A percentile compares a stretch with the other conserved stretches of the same genome.
Evolutionary conservation across 345 rosid genomes (phyloP).

Genomic region (Hevea brasiliensis): DNA sequence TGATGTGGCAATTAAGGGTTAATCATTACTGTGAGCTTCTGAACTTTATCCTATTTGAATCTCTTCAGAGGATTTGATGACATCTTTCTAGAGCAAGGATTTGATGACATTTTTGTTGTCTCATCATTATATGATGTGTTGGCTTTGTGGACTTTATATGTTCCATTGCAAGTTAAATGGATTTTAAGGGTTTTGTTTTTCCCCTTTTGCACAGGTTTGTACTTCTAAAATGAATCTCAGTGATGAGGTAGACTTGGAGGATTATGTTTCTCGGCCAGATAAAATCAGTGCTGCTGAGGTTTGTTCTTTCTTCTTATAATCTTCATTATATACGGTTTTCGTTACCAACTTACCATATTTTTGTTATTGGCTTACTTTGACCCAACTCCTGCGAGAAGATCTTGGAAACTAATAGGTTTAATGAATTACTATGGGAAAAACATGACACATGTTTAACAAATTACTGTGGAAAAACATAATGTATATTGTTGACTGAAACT

Average conservation of each 20-base stretch:
- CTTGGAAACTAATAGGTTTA: too few relatives aligned
- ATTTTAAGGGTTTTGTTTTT: neutral
- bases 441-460: too few relatives aligned
- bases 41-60: neutral
- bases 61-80: too few relatives aligned
- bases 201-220: constrained; percentile 66
- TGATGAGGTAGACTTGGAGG: constrained; percentile 98
- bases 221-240: constrained; percentile 93
- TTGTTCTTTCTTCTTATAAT: constrained; percentile 23
- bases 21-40: neutral
- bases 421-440: too few relatives aligned
- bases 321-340: neutral
- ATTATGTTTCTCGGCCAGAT: constrained; percentile 96
- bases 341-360: neutral
- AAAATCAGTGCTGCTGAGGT: constrained; percentile 99
- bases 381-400: too few relatives aligned
- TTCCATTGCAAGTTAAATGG: neutral
- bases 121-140: neutral
- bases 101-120: neutral
- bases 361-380: neutral
- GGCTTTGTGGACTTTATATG: too few relatives aligned
- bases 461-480: too few relatives aligned
- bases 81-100: too few relatives aligned
- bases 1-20: neutral
- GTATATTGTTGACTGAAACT: too few relatives aligned